These are phyloP conservation scores for Colletotrichum sp. DNA, from an alignment of 2,329 filamentous ascomycete species.

Conservation along the genomic window DNA sequence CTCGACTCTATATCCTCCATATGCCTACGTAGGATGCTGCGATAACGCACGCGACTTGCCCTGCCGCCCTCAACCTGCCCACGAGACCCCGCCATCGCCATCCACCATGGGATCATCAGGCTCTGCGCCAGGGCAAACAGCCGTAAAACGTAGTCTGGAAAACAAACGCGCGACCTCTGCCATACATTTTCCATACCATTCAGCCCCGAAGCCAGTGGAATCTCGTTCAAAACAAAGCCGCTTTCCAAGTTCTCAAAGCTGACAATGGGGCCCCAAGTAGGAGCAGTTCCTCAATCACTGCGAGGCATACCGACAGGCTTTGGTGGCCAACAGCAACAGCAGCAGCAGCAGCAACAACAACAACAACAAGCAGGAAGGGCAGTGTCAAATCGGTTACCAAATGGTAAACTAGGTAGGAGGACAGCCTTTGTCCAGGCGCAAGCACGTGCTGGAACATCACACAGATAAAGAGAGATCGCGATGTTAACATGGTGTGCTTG, in stretches of 20 bases:
- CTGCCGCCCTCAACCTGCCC: neutral
- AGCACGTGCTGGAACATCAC: neutral
- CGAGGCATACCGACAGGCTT: slow-evolving; percentile 67
- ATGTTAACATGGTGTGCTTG: slow-evolving; percentile 25
- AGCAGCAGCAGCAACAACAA: slow-evolving; percentile 50
- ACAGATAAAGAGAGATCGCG: neutral
- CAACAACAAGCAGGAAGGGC: slow-evolving; percentile 54
- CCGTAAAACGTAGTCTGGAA: neutral
- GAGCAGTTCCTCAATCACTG: slow-evolving; percentile 65
- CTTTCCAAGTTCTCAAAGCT: slow-evolving; percentile 26
- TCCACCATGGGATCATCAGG: neutral
- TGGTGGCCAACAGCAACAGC: slow-evolving; percentile 63
- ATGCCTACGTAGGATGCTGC: neutral
- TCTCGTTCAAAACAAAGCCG: neutral
- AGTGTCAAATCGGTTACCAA: slow-evolving; percentile 65
- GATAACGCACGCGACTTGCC: neutral
- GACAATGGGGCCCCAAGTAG: slow-evolving; percentile 41
- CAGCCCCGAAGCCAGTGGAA: neutral
- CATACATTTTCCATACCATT: neutral
- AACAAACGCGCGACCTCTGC: neutral
- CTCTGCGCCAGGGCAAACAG: neutral
- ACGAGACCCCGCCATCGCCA: neutral
- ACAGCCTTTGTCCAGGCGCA: neutral
- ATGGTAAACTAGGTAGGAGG: slow-evolving; percentile 66
- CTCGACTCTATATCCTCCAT: neutral